These are phyloP conservation scores for Abrus pulchellus DNA, from an alignment of 306 rosid species.

Conservation along the genomic window DNA sequence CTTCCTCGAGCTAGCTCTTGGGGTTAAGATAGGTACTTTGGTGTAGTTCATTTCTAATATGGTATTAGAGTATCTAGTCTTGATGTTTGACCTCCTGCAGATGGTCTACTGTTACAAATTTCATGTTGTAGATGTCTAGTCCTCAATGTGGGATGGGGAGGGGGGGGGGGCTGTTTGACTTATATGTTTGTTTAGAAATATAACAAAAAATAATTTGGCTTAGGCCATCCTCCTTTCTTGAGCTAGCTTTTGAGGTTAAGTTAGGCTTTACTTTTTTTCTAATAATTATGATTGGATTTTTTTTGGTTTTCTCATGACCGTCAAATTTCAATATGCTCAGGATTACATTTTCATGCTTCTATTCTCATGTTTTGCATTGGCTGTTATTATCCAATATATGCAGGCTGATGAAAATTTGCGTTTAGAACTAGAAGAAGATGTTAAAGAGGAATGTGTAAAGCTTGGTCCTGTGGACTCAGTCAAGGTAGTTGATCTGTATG, in stretches of 20 bases:
- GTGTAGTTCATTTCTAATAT: background rate
- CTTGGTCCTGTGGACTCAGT: constrained; percentile 87
- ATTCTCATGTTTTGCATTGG: constrained; percentile 38
- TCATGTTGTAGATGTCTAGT: background rate
- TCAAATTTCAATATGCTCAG: constrained; percentile 31
- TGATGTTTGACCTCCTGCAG: background rate
- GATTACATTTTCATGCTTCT: constrained; percentile 27
- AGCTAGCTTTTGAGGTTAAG: background rate
- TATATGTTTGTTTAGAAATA: background rate
- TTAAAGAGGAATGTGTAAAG: constrained; percentile 84
- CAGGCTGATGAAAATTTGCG: constrained; percentile 86
- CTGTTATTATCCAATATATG: constrained; percentile 43
- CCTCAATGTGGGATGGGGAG: background rate
- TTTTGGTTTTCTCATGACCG: constrained; percentile 23
- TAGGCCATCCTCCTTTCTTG: too few species aligned
- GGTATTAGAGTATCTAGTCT: background rate
- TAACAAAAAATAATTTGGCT: background rate
- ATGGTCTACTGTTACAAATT: background rate
- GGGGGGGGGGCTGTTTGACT: too few species aligned
- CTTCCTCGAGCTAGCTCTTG: background rate
- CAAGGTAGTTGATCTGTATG: constrained; percentile 64
- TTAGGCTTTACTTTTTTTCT: background rate
- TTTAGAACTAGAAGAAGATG: constrained; percentile 84
- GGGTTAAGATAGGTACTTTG: background rate
- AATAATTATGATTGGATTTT: constrained; percentile 4